phyloP scores from a whole-genome alignment of 1,284 basidiomycete species.

The Fomitopsis schrenkii region DNA sequence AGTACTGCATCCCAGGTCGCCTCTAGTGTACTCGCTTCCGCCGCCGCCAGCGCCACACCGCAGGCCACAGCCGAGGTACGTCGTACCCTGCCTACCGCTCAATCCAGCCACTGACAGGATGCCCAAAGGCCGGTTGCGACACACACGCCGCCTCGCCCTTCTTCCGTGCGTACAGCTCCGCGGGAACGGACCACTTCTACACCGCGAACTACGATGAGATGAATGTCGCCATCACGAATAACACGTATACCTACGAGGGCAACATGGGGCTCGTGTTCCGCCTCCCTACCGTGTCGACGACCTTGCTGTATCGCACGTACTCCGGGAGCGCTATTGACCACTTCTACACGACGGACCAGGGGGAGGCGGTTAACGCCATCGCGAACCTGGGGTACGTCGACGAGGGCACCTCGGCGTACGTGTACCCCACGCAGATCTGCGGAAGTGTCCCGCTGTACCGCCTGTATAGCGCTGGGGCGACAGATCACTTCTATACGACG shows the following conservation, averaged over 20 bases:
- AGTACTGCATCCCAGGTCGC: no score
- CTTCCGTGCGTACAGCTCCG: background rate
- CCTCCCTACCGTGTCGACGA: background rate
- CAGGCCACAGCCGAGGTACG: no score
- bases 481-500: conserved; percentile 6
- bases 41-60: no score
- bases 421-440: background rate
- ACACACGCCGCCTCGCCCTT: background rate
- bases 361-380: background rate
- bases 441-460: conserved; percentile 1
- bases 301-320: conserved; percentile 2
- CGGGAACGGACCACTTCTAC: conserved; percentile 5
- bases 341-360: conserved; percentile 1
- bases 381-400: background rate
- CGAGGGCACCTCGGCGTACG: conserved; percentile 1
- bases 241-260: conserved; percentile 1
- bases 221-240: background rate
- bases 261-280: background rate
- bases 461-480: background rate
- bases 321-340: background rate
- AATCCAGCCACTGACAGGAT: no score
- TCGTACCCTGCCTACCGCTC: no score
- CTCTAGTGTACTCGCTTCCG: no score
- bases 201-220: conserved; percentile 2
- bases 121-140: background rate